Percentiles rank a stretch among this genome's conserved stretches.
phyloP scores from a whole-genome alignment of 2,329 filamentous ascomycete genomes.

The Sporothrix dimorphospora region DNA sequence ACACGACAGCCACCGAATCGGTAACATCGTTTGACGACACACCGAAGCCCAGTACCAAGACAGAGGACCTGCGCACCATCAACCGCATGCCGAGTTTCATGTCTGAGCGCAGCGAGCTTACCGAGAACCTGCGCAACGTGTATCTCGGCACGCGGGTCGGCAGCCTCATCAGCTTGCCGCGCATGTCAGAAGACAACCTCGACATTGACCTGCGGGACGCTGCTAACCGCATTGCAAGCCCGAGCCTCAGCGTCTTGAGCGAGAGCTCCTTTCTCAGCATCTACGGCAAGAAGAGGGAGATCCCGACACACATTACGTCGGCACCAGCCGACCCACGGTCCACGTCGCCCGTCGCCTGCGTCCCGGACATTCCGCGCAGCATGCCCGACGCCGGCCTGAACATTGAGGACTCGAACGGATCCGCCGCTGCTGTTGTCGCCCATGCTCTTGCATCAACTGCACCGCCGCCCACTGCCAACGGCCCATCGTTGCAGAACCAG shows the following conservation, averaged over 20 bases:
- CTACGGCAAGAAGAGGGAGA: slow-evolving; percentile 54
- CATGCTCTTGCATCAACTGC: slow-evolving; percentile 25
- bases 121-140: slow-evolving; percentile 63
- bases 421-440: slow-evolving; percentile 19
- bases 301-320: not conserved
- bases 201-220: slow-evolving; percentile 39
- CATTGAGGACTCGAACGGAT: slow-evolving; percentile 33
- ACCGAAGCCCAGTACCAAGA: slow-evolving; percentile 35
- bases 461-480: not conserved
- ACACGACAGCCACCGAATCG: not conserved
- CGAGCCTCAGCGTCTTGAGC: slow-evolving; percentile 65
- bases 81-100: slow-evolving; percentile 67
- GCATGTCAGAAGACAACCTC: slow-evolving; percentile 48
- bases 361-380: slow-evolving; percentile 28
- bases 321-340: not conserved
- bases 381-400: slow-evolving; percentile 10
- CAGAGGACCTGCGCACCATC: slow-evolving; percentile 46
- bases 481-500: not conserved
- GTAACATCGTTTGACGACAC: slow-evolving; percentile 29
- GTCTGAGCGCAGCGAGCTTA: slow-evolving; percentile 61
- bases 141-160: slow-evolving; percentile 53
- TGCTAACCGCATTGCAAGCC: slow-evolving; percentile 56
- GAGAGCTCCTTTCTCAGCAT: slow-evolving; percentile 70
- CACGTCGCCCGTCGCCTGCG: slow-evolving; percentile 25
- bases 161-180: slow-evolving; percentile 56